Conservation (phyloP, 305 asterid genomes). For the Fraxinus greggii region DNA sequence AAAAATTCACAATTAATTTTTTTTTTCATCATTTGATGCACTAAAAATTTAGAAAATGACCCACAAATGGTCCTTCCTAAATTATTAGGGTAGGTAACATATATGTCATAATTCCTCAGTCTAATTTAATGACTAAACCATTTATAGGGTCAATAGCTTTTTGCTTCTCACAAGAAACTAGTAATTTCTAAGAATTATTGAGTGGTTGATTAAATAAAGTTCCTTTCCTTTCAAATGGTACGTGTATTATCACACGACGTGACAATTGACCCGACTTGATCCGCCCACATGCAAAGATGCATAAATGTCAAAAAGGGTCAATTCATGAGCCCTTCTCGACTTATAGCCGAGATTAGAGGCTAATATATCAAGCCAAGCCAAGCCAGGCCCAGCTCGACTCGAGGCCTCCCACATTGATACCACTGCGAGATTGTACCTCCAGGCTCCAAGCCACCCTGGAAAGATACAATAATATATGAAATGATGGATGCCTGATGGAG, state of each 20-base stretch:
- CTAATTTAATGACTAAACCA: not conserved
- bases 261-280: not conserved
- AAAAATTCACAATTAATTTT: not conserved
- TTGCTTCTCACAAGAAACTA: not conserved
- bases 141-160: not conserved
- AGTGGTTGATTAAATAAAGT: not conserved
- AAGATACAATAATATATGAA: slow-evolving; percentile 27
- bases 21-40: not conserved
- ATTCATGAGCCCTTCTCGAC: not conserved
- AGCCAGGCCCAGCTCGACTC: not conserved
- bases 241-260: not conserved
- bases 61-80: not conserved
- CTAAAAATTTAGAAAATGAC: not conserved
- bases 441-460: slow-evolving; percentile 54
- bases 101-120: not conserved
- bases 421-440: slow-evolving; percentile 24
- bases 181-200: not conserved
- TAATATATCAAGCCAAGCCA: not conserved
- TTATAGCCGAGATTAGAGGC: not conserved
- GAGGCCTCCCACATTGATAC: not conserved
- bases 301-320: not conserved
- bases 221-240: not conserved
- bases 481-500: slow-evolving; percentile 29
- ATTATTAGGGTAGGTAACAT: slow-evolving; percentile 4
- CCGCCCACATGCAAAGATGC: not conserved